These are phyloP conservation scores for Globisporangium canariense DNA, from an alignment of 352 stramenopile genomes.

Conservation along the genomic window DNA sequence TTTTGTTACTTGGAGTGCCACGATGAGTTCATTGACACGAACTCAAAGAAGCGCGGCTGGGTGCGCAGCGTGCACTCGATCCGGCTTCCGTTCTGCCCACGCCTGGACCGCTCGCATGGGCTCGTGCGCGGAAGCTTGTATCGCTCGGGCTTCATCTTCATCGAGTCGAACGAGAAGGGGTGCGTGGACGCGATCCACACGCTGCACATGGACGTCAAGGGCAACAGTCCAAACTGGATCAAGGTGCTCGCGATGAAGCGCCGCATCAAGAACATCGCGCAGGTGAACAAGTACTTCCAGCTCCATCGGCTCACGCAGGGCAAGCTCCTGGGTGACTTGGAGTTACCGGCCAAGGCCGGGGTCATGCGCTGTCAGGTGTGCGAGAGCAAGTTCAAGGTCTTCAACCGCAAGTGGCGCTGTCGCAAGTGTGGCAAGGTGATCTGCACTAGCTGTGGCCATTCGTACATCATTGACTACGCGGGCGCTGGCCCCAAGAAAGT, in stretches of 20 bases:
- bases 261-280: constrained; percentile 68
- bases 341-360: constrained; percentile 48
- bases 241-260: constrained; percentile 78
- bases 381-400: constrained; percentile 49
- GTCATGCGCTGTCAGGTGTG: constrained; percentile 52
- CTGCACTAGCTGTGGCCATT: constrained; percentile 53
- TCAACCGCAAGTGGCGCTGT: constrained; percentile 61
- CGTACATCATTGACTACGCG: constrained; percentile 52
- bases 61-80: constrained; percentile 79
- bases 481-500: constrained; percentile 55
- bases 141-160: constrained; percentile 76
- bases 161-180: constrained; percentile 45
- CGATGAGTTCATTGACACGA: constrained; percentile 80
- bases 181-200: constrained; percentile 75
- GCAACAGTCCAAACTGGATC: constrained; percentile 68
- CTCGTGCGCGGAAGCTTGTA: constrained; percentile 73
- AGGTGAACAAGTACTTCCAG: constrained; percentile 71
- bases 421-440: constrained; percentile 76
- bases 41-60: constrained; percentile 65
- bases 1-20: constrained; percentile 86
- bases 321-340: constrained; percentile 54
- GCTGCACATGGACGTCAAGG: constrained; percentile 79
- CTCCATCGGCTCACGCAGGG: constrained; percentile 45
- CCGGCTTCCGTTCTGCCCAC: constrained; percentile 64
- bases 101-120: constrained; percentile 46